Percentiles rank a stretch among this genome's conserved stretches.
Conservation (phyloP, 768 basidiomycete species). For the Clathrus columnatus region DNA sequence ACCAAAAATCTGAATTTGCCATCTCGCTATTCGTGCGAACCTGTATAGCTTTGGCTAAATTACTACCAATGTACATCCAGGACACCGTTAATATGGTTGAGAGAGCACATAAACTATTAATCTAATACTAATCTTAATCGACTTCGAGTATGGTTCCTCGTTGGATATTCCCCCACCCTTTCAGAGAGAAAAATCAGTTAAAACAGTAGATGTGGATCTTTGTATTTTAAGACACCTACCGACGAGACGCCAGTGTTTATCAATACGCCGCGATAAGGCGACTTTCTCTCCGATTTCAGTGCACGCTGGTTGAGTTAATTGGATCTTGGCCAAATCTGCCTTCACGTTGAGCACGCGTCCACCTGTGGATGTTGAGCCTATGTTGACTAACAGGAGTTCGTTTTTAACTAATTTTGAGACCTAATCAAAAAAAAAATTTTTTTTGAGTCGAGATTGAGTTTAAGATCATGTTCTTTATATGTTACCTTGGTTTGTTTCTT, state of each 20-base stretch:
- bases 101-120: too few species aligned
- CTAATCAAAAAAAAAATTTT: constrained; percentile 7
- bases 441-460: not conserved
- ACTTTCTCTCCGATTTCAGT: constrained; percentile 98
- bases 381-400: constrained; percentile 93
- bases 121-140: not conserved
- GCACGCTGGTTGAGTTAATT: constrained; percentile 89
- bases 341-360: constrained; percentile 92
- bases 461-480: not conserved
- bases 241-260: constrained; percentile 97
- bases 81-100: not conserved
- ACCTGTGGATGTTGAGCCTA: constrained; percentile 94
- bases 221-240: constrained; percentile 52
- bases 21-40: too few species aligned
- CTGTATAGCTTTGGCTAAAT: not conserved
- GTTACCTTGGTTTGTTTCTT: constrained; percentile 87
- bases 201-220: not conserved
- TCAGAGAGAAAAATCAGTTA: not conserved
- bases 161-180: constrained; percentile 73
- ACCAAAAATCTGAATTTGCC: too few species aligned
- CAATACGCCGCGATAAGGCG: constrained; percentile 86
- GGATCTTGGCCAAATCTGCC: constrained; percentile 90
- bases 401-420: constrained; percentile 86
- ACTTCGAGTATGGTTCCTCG: constrained; percentile 70
- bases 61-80: not conserved